Evolutionary conservation across 1,139 yeast species (phyloP), one percentile per base, ranked within the genome.

Genomic region (Kodamaea derodonti): DNA sequence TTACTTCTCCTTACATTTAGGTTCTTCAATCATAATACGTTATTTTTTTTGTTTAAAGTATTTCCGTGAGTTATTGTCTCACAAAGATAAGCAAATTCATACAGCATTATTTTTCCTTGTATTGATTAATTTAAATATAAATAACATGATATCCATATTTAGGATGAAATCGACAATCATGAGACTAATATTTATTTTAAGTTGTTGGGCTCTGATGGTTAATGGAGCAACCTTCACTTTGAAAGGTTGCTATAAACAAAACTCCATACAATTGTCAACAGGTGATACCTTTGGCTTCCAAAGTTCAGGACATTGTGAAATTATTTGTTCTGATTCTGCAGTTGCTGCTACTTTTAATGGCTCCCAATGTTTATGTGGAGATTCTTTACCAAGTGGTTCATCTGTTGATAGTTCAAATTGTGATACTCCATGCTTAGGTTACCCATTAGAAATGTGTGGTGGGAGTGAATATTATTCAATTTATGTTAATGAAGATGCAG

Each of bases 311-410:
- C 63, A 74, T 50, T 79, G 85, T 57, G 58, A 68, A 45, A 43
- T 41, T 2, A 54, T 55, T 38, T 79, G 85, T 51, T 25, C 51
- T 2, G 77, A 70, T 3, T 52, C 53, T 32, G 59, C 61, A 20
- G 67, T 80, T 15, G 78, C 76, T 8, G 88, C 84, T 1, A 55
- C 79, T 25, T 52, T 65, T 8, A 51, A 65, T 37, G 86, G 87
- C 2, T 55, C 65, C 20, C 53, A 64, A 15, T 82, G 90, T 50
- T 80, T 71, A 50, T 82, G 90, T 57, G 87, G 85, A 22, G 57
- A 68, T 42, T 43, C 62, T 0, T 55, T 57, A 14, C 77, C 80
- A 11, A 43, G 49, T 14, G 31, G 57, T 11, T 46, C 55, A 11
- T 58, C 56, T 27, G 65, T 60, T 2, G 54, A 44, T 38, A 47